Evolutionary conservation across 371 early-diverging fungal genomes (phyloP).

Genomic region (Mortierella sp.): DNA sequence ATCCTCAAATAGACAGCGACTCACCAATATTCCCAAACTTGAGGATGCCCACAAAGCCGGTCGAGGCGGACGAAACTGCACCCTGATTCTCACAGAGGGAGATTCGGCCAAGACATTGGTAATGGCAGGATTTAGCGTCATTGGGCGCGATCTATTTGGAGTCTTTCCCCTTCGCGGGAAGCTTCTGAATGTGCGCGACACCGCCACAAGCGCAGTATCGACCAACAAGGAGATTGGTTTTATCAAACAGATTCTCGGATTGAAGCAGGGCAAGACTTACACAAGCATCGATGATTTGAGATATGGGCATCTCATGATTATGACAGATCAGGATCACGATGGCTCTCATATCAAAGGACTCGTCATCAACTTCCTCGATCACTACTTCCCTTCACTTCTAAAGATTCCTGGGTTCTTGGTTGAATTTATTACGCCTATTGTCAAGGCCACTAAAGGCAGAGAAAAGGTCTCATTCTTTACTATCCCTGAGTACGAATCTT

Average conservation of each 20-base stretch:
- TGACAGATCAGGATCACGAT: slow-evolving; percentile 99
- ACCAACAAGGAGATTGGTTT: slow-evolving; percentile 93
- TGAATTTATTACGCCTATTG: slow-evolving; percentile 99
- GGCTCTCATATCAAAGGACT: slow-evolving; percentile 99
- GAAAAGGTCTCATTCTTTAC: slow-evolving; percentile 90
- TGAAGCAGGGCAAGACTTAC: slow-evolving; percentile 94
- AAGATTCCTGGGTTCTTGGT: slow-evolving; percentile 96
- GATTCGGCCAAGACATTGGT: slow-evolving; percentile 99
- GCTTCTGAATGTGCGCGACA: slow-evolving; percentile 98
- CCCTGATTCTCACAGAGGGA: slow-evolving; percentile 99
- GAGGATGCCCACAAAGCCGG: slow-evolving; percentile 99
- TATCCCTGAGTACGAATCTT: slow-evolving; percentile 96
- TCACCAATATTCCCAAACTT: slow-evolving; percentile 94
- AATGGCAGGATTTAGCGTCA: slow-evolving; percentile 92
- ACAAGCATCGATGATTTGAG: slow-evolving; percentile 81
- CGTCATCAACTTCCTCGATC: slow-evolving; percentile 98
- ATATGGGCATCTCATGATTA: slow-evolving; percentile 99
- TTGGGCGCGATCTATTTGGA: slow-evolving; percentile 97
- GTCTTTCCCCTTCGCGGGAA: slow-evolving; percentile 99
- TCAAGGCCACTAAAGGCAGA: slow-evolving; percentile 81
- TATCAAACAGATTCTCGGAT: slow-evolving; percentile 97
- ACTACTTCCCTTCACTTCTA: slow-evolving; percentile 97
- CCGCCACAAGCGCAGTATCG: slow-evolving; percentile 81
- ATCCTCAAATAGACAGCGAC: slow-evolving; percentile 70
- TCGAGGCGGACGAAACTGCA: slow-evolving; percentile 85